Evolutionary conservation across 2,329 filamentous ascomycete genomes (phyloP).

Genomic region (Sporothrix protearum): DNA sequence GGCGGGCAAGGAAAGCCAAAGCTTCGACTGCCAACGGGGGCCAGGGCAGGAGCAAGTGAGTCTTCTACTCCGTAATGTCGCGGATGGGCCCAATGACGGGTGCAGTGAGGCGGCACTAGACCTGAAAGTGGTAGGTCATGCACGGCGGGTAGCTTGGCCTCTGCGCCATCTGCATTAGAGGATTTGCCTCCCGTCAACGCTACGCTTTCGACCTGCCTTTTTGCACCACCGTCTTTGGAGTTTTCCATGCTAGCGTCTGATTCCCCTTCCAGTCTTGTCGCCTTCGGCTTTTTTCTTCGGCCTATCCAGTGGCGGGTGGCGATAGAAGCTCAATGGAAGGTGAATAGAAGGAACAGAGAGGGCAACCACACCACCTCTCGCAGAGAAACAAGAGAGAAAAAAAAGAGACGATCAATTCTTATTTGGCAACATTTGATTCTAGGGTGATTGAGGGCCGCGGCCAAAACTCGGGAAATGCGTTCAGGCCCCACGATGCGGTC

Average conservation of each 20-base stretch:
- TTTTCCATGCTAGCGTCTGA: background rate
- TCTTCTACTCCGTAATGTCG: background rate
- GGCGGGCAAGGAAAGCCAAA: background rate
- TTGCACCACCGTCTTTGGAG: conserved; percentile 10
- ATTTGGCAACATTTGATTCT: background rate
- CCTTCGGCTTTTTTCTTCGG: background rate
- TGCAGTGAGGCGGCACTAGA: conserved; percentile 3
- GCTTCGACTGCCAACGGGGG: background rate
- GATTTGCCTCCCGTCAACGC: conserved; percentile 14
- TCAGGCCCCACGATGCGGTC: background rate
- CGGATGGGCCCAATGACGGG: background rate
- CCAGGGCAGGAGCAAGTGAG: background rate
- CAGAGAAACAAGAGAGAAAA: no score
- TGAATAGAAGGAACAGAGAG: background rate
- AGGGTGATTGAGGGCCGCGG: background rate
- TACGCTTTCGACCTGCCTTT: conserved; percentile 7
- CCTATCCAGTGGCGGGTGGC: conserved; percentile 17
- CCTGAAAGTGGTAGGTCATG: conserved; percentile 22
- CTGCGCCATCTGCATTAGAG: conserved; percentile 13
- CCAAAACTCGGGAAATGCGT: background rate
- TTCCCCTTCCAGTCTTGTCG: background rate
- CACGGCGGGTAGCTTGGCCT: conserved; percentile 18
- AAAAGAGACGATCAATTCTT: background rate
- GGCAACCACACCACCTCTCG: background rate
- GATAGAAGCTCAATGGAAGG: conserved; percentile 21